These are phyloP conservation scores for Sporisorium exsertum DNA, from an alignment of 1,284 basidiomycete genomes.

Conservation along the genomic window DNA sequence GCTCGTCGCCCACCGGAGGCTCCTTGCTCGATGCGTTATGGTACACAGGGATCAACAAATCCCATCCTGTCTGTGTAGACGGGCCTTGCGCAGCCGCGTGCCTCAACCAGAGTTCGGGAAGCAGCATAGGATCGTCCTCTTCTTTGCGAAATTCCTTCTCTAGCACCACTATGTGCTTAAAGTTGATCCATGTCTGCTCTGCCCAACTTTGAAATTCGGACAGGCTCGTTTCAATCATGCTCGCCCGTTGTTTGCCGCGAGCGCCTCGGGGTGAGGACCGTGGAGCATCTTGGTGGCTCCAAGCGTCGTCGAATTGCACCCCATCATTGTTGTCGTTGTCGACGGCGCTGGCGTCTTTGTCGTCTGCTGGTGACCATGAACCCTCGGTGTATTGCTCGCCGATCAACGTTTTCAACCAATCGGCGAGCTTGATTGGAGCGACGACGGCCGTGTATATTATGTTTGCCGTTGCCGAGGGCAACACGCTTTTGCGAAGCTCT, in stretches of 20 bases:
- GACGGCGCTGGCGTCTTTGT: no score
- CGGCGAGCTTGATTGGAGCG: neutral
- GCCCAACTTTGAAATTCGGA: neutral
- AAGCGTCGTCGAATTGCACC: no score
- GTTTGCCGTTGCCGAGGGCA: neutral
- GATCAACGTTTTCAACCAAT: neutral
- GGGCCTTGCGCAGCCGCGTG: constrained; percentile 6
- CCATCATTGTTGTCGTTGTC: neutral
- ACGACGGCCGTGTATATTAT: neutral
- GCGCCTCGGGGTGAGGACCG: neutral
- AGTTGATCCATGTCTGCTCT: neutral
- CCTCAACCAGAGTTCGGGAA: constrained; percentile 8
- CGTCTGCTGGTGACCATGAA: neutral
- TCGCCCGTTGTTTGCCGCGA: neutral
- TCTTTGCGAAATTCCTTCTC: neutral
- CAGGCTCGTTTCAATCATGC: neutral
- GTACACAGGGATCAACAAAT: constrained; percentile 4
- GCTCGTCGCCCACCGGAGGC: neutral
- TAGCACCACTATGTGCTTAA: neutral
- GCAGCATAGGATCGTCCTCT: neutral
- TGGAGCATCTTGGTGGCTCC: neutral
- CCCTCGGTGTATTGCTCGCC: neutral
- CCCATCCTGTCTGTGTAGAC: neutral
- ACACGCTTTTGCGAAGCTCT: neutral
- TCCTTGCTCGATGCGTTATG: neutral